Conservation (phyloP, 2,329 filamentous ascomycete genomes). For the Macrophomina tecta region DNA sequence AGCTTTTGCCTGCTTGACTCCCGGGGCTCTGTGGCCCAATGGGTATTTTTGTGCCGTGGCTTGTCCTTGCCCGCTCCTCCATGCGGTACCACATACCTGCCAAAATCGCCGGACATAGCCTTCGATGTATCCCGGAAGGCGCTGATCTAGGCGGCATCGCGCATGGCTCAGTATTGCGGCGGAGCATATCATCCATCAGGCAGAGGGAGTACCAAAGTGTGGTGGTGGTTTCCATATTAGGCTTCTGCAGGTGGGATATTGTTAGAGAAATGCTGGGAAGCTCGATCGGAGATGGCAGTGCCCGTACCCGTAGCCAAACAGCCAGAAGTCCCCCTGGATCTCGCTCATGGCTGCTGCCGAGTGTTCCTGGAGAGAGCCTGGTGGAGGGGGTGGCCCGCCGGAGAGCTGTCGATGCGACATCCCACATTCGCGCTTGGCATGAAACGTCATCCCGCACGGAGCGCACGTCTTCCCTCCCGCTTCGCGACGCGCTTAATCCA, state of each 20-base stretch:
- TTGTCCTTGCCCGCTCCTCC: not conserved
- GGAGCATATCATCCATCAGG: not conserved
- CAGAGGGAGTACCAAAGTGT: slow-evolving; percentile 74
- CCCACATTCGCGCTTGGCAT: not conserved
- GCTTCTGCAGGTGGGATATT: slow-evolving; percentile 63
- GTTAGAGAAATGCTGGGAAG: not conserved
- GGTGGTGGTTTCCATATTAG: slow-evolving; percentile 98
- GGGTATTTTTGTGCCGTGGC: not conserved
- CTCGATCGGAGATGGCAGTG: slow-evolving; percentile 12
- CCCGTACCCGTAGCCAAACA: slow-evolving; percentile 92
- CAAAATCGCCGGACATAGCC: slow-evolving; percentile 96
- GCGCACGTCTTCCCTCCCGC: slow-evolving; percentile 9
- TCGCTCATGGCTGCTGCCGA: slow-evolving; percentile 11
- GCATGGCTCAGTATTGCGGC: not conserved
- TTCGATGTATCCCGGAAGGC: slow-evolving; percentile 87
- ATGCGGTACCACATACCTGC: slow-evolving; percentile 73
- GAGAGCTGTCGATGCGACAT: not conserved
- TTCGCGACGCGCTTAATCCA: not conserved
- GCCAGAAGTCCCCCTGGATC: slow-evolving; percentile 76
- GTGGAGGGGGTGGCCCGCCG: not conserved
- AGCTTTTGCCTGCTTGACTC: not conserved
- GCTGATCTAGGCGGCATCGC: slow-evolving; percentile 66
- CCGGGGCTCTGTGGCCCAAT: not conserved
- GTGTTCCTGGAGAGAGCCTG: not conserved
- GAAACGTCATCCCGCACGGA: slow-evolving; percentile 25